A percentile compares a stretch with the other conserved stretches of the same genome.
These are phyloP conservation scores for Russula brevipes DNA, from an alignment of 768 basidiomycete species.

Conservation along the genomic window DNA sequence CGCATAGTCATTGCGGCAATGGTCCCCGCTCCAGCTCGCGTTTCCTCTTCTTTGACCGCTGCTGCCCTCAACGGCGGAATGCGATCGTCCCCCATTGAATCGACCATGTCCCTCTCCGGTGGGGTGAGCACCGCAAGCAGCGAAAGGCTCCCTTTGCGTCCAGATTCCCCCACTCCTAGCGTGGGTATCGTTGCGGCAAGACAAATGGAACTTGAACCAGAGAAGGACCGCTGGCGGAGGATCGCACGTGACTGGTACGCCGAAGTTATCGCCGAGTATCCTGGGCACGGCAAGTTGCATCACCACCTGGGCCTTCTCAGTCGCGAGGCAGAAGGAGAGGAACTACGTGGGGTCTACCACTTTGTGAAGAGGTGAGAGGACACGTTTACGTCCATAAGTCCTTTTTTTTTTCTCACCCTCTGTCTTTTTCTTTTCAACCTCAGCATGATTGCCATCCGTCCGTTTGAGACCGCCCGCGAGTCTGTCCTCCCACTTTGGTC, in stretches of 20 bases:
- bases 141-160: conserved; percentile 26
- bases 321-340: conserved; percentile 76
- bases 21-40: conserved; percentile 45
- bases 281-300: conserved; percentile 91
- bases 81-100: conserved; percentile 25
- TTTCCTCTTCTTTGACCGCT: conserved; percentile 43
- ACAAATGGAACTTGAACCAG: conserved; percentile 78
- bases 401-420: background rate
- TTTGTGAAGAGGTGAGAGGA: conserved; percentile 81
- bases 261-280: conserved; percentile 77
- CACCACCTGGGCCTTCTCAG: conserved; percentile 89
- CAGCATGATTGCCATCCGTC: conserved; percentile 89
- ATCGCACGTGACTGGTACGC: conserved; percentile 94
- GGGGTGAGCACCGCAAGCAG: conserved; percentile 18
- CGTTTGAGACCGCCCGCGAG: conserved; percentile 84
- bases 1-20: conserved; percentile 93
- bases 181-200: conserved; percentile 83
- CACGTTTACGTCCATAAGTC: too few species aligned
- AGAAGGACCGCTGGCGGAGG: conserved; percentile 86
- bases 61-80: conserved; percentile 45
- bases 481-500: conserved; percentile 89
- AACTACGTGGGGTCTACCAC: conserved; percentile 84
- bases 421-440: conserved; percentile 11
- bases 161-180: conserved; percentile 47
- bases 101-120: conserved; percentile 16